Conservation (phyloP, 2,329 filamentous ascomycete species). For the Blumeriella jaapii region DNA sequence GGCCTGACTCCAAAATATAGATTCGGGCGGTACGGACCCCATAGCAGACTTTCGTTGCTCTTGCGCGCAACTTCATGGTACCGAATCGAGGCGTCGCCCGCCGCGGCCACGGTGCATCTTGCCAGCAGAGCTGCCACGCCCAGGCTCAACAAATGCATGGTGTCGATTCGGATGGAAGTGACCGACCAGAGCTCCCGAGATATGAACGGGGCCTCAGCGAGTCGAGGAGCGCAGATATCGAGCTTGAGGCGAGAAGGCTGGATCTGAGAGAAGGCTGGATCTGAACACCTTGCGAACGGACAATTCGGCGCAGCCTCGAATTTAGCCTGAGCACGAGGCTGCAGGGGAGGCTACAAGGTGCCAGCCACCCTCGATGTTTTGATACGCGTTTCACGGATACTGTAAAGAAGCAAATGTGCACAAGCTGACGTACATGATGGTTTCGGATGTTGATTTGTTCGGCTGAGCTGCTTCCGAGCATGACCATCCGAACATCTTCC, state of each 20-base stretch:
- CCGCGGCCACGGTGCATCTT: constrained; percentile 10
- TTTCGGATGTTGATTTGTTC: too few species aligned
- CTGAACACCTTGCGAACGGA: constrained; percentile 24
- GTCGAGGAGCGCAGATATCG: constrained; percentile 13
- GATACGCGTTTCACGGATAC: too few species aligned
- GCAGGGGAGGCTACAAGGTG: constrained; percentile 13
- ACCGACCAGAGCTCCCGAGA: constrained; percentile 18
- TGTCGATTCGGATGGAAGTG: constrained; percentile 11
- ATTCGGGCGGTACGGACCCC: constrained; percentile 92
- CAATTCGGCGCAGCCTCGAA: too few species aligned
- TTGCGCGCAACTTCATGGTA: constrained; percentile 28
- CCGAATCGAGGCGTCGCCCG: constrained; percentile 21
- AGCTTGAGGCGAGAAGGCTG: neutral
- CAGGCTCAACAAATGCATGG: constrained; percentile 18
- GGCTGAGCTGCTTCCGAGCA: too few species aligned
- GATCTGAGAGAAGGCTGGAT: constrained; percentile 5
- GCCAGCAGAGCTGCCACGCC: constrained; percentile 14
- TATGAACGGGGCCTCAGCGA: too few species aligned
- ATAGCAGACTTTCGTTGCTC: constrained; percentile 78
- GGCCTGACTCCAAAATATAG: constrained; percentile 88
- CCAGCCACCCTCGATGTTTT: neutral
- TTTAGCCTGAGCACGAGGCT: constrained; percentile 24
- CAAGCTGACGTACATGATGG: too few species aligned
- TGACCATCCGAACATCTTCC: too few species aligned
- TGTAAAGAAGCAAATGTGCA: too few species aligned